These are phyloP conservation scores for Nephelium lappaceum DNA, from an alignment of 345 rosid species.

Conservation along the genomic window DNA sequence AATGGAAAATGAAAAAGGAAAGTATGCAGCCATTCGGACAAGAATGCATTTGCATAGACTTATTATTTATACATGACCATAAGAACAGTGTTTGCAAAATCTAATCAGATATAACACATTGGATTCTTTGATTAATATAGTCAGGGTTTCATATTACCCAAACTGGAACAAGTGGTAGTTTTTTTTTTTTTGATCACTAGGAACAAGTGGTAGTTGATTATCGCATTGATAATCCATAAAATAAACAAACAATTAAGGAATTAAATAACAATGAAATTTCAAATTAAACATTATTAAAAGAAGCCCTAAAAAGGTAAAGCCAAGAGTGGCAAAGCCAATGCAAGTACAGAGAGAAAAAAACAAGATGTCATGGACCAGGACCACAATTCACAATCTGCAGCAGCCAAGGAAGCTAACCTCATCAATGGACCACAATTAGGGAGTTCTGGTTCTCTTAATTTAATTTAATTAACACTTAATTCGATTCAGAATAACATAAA, in stretches of 20 bases:
- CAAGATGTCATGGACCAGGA: background rate
- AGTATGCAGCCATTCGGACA: no score
- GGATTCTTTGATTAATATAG: no score
- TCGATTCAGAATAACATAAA: background rate
- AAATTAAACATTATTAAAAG: background rate
- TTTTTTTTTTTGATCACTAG: no score
- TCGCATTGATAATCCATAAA: background rate
- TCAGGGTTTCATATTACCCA: background rate
- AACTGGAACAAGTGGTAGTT: background rate
- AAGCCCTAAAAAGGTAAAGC: background rate
- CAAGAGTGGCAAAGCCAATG: no score
- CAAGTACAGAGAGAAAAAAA: no score
- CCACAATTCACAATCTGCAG: background rate
- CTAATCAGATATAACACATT: no score
- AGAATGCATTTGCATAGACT: no score
- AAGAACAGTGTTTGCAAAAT: no score
- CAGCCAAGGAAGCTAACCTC: no score
- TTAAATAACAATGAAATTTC: background rate
- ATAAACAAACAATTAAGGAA: background rate
- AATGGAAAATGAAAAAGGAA: no score
- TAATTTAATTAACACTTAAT: background rate
- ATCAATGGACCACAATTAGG: no score
- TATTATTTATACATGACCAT: no score
- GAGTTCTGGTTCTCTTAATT: background rate
- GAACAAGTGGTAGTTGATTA: background rate